Base-by-base conservation (phyloP, 1,284 basidiomycete species). In the Ceratobasidium sp. region DNA sequence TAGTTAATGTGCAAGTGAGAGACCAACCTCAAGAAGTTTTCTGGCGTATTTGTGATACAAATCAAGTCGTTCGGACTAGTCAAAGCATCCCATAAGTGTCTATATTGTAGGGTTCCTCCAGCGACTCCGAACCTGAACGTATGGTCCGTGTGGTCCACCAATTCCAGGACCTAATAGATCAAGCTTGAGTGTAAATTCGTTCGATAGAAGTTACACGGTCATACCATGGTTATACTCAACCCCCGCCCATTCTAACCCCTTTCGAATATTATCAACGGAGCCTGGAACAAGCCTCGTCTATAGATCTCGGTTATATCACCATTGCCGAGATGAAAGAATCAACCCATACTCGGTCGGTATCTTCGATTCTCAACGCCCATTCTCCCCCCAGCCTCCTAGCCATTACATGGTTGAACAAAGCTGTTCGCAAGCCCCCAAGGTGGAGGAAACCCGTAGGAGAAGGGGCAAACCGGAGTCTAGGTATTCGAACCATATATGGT, bases 391-490 rank as follows among this genome's bases (percentile, higher is more conserved):
- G 88, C 83, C 94, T 95, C 81, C 90, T 90, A 0, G 97, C 95
- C 78, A 94, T 92, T 0, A 99, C 86, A 83, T 98, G 90, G 84
- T 99, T 99, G 87, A 97, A 97, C 3, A 99, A 88, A 0, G 97
- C 98, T 67, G 97, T 99, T 23, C 98, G 88, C n/a, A 99, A 90
- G 0, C 98, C 97, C 1, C 97, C 97, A 0, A 99, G 91, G 85
- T 99, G 97, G 1, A 99, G 88, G 64, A 93, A 90, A 2, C 98
- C 97, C 0, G 98, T 99, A 0, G 98, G 98, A 0, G 97, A 99
- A 0, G 98, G 97, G 0, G 97, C 97, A 85, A 99, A 99, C 7
- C 97, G 93, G 9, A 99, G 64, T n/a, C 60, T 63, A 23, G 60
- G 72, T 64, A 75, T 51, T 39, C 72, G 42, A 55, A 44, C 44